Conservation (phyloP, 2,329 filamentous ascomycete genomes). For the Cytospora mali region DNA sequence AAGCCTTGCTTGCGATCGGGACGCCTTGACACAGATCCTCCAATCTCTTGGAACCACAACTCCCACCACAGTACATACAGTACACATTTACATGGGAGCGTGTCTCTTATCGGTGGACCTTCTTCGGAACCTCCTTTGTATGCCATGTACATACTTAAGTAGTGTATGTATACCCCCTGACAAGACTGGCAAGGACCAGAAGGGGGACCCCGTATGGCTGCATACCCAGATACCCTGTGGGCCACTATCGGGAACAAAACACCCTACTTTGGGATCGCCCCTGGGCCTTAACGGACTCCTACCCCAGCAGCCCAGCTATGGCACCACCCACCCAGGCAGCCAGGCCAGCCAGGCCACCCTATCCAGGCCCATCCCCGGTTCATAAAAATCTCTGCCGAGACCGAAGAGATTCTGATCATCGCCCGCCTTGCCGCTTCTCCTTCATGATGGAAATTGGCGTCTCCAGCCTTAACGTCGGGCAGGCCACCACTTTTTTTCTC, state of each 20-base stretch:
- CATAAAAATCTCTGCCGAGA: slow-evolving; percentile 15
- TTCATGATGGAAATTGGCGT: slow-evolving; percentile 8
- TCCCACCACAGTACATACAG: no score
- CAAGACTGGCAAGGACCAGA: slow-evolving; percentile 8
- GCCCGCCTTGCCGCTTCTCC: slow-evolving; percentile 14
- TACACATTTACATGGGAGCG: background rate
- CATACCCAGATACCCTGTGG: slow-evolving; percentile 12
- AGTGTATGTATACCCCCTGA: no score
- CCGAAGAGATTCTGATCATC: slow-evolving; percentile 27
- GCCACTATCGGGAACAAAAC: background rate
- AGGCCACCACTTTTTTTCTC: background rate
- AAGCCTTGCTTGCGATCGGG: no score
- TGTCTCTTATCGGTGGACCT: slow-evolving; percentile 16
- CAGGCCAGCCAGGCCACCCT: slow-evolving; percentile 1
- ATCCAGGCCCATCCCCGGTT: background rate
- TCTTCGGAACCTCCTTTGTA: background rate
- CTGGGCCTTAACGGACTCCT: background rate
- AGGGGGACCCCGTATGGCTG: slow-evolving; percentile 14
- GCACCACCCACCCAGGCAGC: slow-evolving; percentile 4
- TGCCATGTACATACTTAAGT: no score
- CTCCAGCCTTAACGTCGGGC: slow-evolving; percentile 4
- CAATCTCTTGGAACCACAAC: no score
- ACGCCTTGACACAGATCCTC: no score
- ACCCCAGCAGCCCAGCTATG: background rate
- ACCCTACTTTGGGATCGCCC: background rate